These are phyloP conservation scores for Artemisia princeps DNA, from an alignment of 140 eudicot species.

Conservation along the genomic window DNA sequence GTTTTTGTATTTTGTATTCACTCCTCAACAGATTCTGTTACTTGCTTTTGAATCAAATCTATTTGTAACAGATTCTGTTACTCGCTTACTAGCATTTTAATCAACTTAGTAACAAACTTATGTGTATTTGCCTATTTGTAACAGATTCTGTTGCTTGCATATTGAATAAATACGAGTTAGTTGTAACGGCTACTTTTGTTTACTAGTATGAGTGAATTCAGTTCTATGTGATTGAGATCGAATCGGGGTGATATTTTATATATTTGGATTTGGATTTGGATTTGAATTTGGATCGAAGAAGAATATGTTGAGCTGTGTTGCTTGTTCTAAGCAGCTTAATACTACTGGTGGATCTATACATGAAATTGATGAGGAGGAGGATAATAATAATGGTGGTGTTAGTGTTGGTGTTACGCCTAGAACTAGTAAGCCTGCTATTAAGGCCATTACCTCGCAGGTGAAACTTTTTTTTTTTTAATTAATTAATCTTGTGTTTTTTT, in stretches of 20 bases:
- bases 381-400: slow-evolving; percentile 27
- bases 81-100: no score
- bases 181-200: neutral
- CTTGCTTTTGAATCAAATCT: no score
- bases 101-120: no score
- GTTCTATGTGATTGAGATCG: slow-evolving; percentile 10
- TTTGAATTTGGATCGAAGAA: neutral
- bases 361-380: slow-evolving; percentile 16
- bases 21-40: no score
- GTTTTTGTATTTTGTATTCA: no score
- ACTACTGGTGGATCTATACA: slow-evolving; percentile 49
- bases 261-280: neutral
- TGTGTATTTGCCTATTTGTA: no score
- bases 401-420: slow-evolving; percentile 43
- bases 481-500: no score
- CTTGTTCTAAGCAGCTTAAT: slow-evolving; percentile 68
- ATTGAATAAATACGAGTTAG: no score
- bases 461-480: neutral
- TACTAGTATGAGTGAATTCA: slow-evolving; percentile 6
- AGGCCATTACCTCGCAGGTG: slow-evolving; percentile 74
- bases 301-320: slow-evolving; percentile 74
- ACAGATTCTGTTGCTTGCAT: no score
- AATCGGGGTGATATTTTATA: neutral
- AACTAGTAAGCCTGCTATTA: slow-evolving; percentile 53
- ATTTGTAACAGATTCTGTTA: no score